A percentile compares a stretch with the other conserved stretches of the same genome.
phyloP scores from a whole-genome alignment of 495 filamentous ascomycete species.

The Extremus antarcticus region DNA sequence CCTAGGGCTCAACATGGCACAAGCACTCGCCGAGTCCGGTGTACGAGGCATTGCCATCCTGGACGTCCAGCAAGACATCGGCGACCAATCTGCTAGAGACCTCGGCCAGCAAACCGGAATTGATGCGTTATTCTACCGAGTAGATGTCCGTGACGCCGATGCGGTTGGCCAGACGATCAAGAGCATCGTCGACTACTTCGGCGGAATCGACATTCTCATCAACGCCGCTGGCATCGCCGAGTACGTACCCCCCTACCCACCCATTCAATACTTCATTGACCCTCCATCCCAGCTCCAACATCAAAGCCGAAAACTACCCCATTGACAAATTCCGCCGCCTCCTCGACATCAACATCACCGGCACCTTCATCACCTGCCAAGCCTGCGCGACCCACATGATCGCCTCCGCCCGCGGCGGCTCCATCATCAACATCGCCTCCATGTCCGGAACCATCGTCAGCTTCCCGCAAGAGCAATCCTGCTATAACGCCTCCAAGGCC shows the following conservation, averaged over 20 bases:
- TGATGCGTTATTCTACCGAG: constrained; percentile 58
- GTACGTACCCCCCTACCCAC: constrained; percentile 29
- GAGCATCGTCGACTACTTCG: constrained; percentile 47
- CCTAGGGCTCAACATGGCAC: constrained; percentile 66
- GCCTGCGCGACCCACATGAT: constrained; percentile 57
- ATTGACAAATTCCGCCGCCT: constrained; percentile 54
- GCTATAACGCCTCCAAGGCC: constrained; percentile 74
- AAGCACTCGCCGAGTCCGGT: constrained; percentile 62
- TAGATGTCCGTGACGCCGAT: constrained; percentile 59
- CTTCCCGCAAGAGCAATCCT: constrained; percentile 66
- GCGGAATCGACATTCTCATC: constrained; percentile 60
- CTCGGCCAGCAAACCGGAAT: constrained; percentile 56
- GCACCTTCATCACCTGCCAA: constrained; percentile 59
- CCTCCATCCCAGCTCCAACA: constrained; percentile 45
- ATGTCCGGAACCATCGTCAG: constrained; percentile 74
- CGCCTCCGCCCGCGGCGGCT: constrained; percentile 26
- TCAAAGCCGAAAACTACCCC: constrained; percentile 47
- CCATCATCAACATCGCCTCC: constrained; percentile 61
- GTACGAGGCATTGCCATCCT: constrained; percentile 63
- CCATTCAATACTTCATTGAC: not conserved
- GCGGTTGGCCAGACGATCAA: constrained; percentile 52
- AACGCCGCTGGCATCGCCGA: constrained; percentile 81
- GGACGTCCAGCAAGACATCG: constrained; percentile 63
- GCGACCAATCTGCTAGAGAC: constrained; percentile 53
- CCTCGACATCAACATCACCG: constrained; percentile 67